These are phyloP conservation scores for Penicillium cataractarum DNA, from an alignment of 495 filamentous ascomycete genomes.

Conservation along the genomic window DNA sequence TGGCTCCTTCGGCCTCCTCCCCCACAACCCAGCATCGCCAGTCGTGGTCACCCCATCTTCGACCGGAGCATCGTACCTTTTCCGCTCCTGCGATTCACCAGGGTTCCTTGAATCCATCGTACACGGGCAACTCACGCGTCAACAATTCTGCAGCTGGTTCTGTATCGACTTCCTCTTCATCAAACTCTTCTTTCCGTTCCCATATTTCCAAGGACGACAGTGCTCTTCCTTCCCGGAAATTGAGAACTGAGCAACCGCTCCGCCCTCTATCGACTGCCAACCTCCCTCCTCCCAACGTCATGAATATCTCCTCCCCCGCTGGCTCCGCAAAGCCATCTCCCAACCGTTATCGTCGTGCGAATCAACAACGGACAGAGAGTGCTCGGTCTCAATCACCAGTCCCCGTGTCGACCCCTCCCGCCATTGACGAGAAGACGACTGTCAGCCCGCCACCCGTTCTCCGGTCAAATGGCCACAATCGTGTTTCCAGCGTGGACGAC, in stretches of 20 bases:
- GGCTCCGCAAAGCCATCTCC: slow-evolving; percentile 61
- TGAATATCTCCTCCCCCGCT: slow-evolving; percentile 50
- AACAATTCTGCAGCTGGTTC: slow-evolving; percentile 65
- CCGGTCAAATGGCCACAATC: slow-evolving; percentile 34
- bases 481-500: slow-evolving; percentile 60
- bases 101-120: slow-evolving; percentile 45
- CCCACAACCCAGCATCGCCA: slow-evolving; percentile 59
- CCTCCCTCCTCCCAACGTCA: slow-evolving; percentile 47
- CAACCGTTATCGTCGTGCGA: slow-evolving; percentile 66
- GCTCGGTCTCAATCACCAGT: slow-evolving; percentile 48
- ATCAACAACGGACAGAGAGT: slow-evolving; percentile 54
- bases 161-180: slow-evolving; percentile 58
- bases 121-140: slow-evolving; percentile 47
- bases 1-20: slow-evolving; percentile 48
- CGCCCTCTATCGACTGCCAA: slow-evolving; percentile 58
- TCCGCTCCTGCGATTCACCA: slow-evolving; percentile 64
- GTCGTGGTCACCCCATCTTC: slow-evolving; percentile 60
- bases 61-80: slow-evolving; percentile 67
- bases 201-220: slow-evolving; percentile 54
- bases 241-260: slow-evolving; percentile 40
- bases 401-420: slow-evolving; percentile 31
- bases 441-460: slow-evolving; percentile 12
- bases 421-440: slow-evolving; percentile 31
- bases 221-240: slow-evolving; percentile 47
- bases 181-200: slow-evolving; percentile 45